Base-by-base conservation (phyloP, 768 basidiomycete genomes). In the Auricularia sp. region DNA sequence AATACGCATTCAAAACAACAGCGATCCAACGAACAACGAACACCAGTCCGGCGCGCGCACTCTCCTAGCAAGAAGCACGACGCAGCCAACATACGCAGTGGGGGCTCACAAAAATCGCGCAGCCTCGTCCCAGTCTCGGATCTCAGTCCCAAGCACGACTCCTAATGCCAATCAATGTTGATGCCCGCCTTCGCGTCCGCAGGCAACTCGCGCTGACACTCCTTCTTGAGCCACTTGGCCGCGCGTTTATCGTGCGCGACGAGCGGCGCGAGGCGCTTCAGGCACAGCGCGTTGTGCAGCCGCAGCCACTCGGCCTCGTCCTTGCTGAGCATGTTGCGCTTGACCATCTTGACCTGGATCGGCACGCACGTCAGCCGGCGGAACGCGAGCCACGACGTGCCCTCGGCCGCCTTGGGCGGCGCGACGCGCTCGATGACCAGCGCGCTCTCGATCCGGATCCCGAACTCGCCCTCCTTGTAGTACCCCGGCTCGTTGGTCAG, bases 401-500 rank as follows among this genome's bases (percentile, higher is more conserved):
- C 88, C 66, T 85, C 88, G 72, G 36, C 23, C n/a, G 21, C 35
- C 34, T 64, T 21, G 54, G 35, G 18, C 8, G 47, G 23, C 34
- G 84, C 71, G 77, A 84, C 83, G 61, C 82, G 83, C 67, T 84
- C 82, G 51, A 97, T 92, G 43, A 82, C 77, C 35, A 95, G 77
- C 12, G 91, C 88, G 60, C 89, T 92, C 75, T 99, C 97, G 60
- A 94, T 92, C 4, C 97, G 84, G 74, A 99, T 87, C 3, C 97
- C 97, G 82, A 86, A 98, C 67, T 83, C 80, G 14, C 87, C 86
- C 62, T 87, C 86, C 36, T 84, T 81, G 73, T 95, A 96, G 75
- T 86, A 95, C 0, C 93, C 94, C 59, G 94, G 96, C 75, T 98
- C 94, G 70, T 97, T 95, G 59, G 93, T 93, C 65, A 95, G 85